Conservation (phyloP, 2,329 filamentous ascomycete genomes). For the Cladorrhinum sp. region DNA sequence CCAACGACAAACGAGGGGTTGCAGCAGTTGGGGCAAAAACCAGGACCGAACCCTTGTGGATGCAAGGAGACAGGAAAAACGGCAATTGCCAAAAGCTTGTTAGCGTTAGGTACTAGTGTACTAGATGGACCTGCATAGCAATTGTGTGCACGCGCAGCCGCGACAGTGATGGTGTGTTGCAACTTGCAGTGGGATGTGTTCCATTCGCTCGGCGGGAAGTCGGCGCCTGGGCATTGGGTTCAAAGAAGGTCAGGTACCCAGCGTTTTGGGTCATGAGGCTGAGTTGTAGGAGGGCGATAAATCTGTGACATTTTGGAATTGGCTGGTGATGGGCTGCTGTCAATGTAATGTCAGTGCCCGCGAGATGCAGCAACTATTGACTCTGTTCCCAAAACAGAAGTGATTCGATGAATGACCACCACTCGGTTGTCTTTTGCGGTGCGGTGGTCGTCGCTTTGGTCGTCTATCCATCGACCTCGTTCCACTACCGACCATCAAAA, state of each 20-base stretch:
- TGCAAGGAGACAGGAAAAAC: neutral
- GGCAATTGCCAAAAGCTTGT: neutral
- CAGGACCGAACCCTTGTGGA: neutral
- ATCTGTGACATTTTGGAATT: no score
- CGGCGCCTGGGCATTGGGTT: conserved; percentile 1
- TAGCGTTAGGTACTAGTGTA: no score
- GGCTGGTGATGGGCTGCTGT: neutral
- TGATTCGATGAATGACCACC: neutral
- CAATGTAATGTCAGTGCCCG: neutral
- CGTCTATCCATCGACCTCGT: neutral
- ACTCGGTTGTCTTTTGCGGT: neutral
- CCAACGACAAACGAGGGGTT: neutral
- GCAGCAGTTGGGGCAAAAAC: neutral
- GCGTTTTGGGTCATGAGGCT: conserved; percentile 10
- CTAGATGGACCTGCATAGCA: conserved; percentile 3
- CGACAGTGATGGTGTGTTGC: conserved; percentile 7
- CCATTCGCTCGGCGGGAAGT: conserved; percentile 2
- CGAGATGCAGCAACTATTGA: neutral
- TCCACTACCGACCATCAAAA: neutral
- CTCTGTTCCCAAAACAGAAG: neutral
- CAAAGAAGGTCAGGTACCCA: neutral
- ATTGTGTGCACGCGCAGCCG: neutral
- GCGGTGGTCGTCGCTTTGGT: neutral
- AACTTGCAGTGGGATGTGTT: neutral
- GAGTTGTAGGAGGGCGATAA: no score